A percentile compares a stretch with the other conserved stretches of the same genome.
Conservation (phyloP, 257 asterid genomes). For the Solanum corneliomulleri region DNA sequence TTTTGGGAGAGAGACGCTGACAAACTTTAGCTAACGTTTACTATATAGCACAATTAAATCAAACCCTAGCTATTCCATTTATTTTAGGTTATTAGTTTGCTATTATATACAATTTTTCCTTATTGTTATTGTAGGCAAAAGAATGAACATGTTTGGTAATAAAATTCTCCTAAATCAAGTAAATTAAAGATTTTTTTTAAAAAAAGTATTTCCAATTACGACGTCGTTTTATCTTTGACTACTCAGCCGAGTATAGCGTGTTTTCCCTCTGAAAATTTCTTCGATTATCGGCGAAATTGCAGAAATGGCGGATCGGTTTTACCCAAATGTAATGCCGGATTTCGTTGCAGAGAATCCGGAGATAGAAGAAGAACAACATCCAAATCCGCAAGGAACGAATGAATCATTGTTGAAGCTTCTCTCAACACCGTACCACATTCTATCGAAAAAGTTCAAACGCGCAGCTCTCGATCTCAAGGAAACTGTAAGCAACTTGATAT, state of each 20-base stretch:
- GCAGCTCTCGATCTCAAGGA: slow-evolving; percentile 60
- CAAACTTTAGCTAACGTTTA: no score
- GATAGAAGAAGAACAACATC: slow-evolving; percentile 3
- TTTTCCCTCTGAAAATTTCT: neutral
- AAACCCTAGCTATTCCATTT: no score
- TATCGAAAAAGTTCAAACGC: slow-evolving; percentile 33
- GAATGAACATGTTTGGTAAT: neutral
- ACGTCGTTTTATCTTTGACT: neutral
- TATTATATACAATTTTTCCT: no score
- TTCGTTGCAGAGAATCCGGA: slow-evolving; percentile 37
- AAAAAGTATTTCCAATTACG: neutral
- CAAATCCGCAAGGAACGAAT: slow-evolving; percentile 25
- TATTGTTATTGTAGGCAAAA: no score
- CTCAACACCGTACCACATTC: slow-evolving; percentile 24
- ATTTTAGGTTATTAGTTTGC: no score
- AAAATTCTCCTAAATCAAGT: neutral
- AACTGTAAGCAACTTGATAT: slow-evolving; percentile 15
- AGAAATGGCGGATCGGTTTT: slow-evolving; percentile 51
- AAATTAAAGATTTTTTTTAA: no score
- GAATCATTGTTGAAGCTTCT: slow-evolving; percentile 51
- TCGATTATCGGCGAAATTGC: neutral
- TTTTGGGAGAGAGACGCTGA: no score
- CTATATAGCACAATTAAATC: no score
- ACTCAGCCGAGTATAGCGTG: neutral
- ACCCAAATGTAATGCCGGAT: slow-evolving; percentile 54